phyloP scores from a whole-genome alignment of 2,329 filamentous ascomycete species.

The Chaetomiaceae sp. region DNA sequence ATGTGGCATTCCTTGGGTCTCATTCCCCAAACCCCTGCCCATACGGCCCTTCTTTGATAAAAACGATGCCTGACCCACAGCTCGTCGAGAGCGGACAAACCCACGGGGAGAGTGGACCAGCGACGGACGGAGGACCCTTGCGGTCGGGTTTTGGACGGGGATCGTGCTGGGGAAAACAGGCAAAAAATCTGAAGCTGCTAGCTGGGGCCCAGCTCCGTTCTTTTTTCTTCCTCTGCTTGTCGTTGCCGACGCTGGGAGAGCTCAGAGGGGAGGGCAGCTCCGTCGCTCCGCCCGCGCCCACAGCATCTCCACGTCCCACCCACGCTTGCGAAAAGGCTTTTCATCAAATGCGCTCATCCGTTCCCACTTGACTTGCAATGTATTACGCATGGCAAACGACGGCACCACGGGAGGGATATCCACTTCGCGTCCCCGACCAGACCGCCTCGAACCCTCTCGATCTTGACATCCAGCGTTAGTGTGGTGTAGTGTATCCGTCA shows the following conservation, averaged over 20 bases:
- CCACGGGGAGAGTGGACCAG: not conserved
- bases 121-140: conserved; percentile 6
- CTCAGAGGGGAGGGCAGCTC: too few relatives aligned
- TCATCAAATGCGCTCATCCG: conserved; percentile 15
- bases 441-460: not conserved
- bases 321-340: conserved; percentile 21
- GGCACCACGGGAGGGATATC: too few relatives aligned
- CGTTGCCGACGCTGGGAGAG: not conserved
- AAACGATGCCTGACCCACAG: conserved; percentile 16
- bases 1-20: conserved; percentile 23
- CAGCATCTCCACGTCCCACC: conserved; percentile 25
- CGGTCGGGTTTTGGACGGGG: conserved; percentile 1
- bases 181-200: not conserved
- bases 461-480: too few relatives aligned
- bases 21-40: conserved; percentile 21
- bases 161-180: not conserved
- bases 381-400: conserved; percentile 16
- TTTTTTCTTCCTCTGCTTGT: too few relatives aligned
- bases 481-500: too few relatives aligned
- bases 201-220: too few relatives aligned
- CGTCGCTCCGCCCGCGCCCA: conserved; percentile 2
- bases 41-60: conserved; percentile 13
- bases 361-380: conserved; percentile 16
- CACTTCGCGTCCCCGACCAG: conserved; percentile 4
- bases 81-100: not conserved